Conservation (phyloP, 495 filamentous ascomycete species). For the Penicillium goetzii region DNA sequence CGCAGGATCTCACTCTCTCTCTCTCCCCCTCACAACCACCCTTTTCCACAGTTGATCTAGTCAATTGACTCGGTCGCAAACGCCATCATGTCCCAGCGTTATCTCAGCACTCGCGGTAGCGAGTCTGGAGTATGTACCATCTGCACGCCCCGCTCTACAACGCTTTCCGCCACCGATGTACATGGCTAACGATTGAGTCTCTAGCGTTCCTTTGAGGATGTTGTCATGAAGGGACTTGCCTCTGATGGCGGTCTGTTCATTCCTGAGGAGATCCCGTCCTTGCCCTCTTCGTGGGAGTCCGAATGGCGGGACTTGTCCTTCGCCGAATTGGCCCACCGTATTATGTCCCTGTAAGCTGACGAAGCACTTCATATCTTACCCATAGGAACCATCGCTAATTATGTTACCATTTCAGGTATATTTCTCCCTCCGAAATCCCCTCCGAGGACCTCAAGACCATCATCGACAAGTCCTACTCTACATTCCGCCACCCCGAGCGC, state of each 20-base stretch:
- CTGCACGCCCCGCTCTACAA: conserved; percentile 4
- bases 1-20: conserved; percentile 12
- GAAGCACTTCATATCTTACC: neutral
- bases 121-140: conserved; percentile 69
- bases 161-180: neutral
- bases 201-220: conserved; percentile 89
- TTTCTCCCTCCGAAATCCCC: conserved; percentile 81
- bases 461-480: conserved; percentile 78
- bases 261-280: conserved; percentile 75
- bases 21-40: neutral
- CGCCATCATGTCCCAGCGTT: conserved; percentile 58
- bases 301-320: conserved; percentile 78
- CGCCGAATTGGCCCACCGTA: conserved; percentile 67
- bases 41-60: neutral
- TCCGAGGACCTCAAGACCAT: conserved; percentile 76
- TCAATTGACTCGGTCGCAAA: conserved; percentile 16
- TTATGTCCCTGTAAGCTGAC: conserved; percentile 51
- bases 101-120: conserved; percentile 79
- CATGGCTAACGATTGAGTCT: conserved; percentile 4
- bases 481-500: conserved; percentile 76
- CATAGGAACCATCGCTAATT: conserved; percentile 52
- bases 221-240: conserved; percentile 89
- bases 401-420: conserved; percentile 69
- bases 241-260: conserved; percentile 88
- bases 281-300: conserved; percentile 37